A percentile compares a stretch with the other conserved stretches of the same genome.
Evolutionary conservation across 2,329 filamentous ascomycete genomes (phyloP).

Genomic region (Arthrobotrys iridis): DNA sequence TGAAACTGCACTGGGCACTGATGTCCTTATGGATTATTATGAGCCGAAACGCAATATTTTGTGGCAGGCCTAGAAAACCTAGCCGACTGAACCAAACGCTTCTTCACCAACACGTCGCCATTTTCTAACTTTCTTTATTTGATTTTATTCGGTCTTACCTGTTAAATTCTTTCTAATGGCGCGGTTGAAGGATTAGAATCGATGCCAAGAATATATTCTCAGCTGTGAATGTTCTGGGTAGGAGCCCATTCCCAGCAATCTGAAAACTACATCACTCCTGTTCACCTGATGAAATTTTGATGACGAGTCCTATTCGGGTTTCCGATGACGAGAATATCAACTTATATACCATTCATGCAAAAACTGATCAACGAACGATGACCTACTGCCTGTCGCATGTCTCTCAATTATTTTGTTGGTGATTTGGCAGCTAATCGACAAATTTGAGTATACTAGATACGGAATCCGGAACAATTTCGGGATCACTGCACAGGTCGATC

Average conservation of each 20-base stretch:
- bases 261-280: conserved; percentile 3
- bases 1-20: conserved; percentile 54
- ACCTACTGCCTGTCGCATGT: conserved; percentile 1
- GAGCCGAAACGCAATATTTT: conserved; percentile 49
- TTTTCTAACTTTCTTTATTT: conserved; percentile 1
- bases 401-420: not conserved
- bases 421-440: not conserved
- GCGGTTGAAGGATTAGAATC: too few relatives aligned
- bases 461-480: too few relatives aligned
- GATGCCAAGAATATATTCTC: not conserved
- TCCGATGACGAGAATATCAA: conserved; percentile 74
- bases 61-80: conserved; percentile 71
- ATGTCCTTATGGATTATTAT: conserved; percentile 42
- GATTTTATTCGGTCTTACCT: conserved; percentile 43
- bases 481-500: too few relatives aligned
- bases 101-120: conserved; percentile 46
- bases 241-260: not conserved
- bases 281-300: conserved; percentile 67
- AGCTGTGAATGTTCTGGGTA: not conserved
- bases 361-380: conserved; percentile 63
- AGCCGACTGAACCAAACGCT: conserved; percentile 80
- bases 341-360: conserved; percentile 79
- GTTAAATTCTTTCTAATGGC: not conserved
- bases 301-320: conserved; percentile 82
- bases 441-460: not conserved